Conservation (phyloP, 768 basidiomycete genomes). For the Rossbeevera mucosa region DNA sequence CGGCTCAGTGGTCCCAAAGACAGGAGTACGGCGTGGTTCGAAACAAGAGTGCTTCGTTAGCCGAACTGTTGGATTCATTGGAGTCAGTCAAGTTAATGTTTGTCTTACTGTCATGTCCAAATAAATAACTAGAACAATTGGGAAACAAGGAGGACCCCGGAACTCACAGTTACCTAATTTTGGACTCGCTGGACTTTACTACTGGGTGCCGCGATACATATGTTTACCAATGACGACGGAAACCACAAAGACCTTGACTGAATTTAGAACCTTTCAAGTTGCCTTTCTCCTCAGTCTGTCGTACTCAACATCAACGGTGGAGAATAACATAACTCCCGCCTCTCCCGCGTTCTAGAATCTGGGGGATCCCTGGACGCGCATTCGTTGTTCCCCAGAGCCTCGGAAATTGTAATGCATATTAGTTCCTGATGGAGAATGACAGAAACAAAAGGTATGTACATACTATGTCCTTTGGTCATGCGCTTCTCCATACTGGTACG, state of each 20-base stretch:
- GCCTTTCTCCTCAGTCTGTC: no score
- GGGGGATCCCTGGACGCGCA: slow-evolving; percentile 49
- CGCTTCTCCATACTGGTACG: not conserved
- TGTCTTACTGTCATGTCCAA: slow-evolving; percentile 15
- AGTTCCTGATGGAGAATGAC: slow-evolving; percentile 36
- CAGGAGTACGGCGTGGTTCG: not conserved
- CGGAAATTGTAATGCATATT: no score
- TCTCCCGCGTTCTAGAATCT: slow-evolving; percentile 20
- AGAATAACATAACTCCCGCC: slow-evolving; percentile 54
- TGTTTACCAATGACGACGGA: slow-evolving; percentile 29
- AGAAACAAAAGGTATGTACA: slow-evolving; percentile 22
- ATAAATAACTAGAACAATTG: slow-evolving; percentile 7
- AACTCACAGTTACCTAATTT: not conserved
- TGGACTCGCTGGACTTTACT: not conserved
- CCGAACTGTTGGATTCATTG: slow-evolving; percentile 6
- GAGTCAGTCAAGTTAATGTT: slow-evolving; percentile 4
- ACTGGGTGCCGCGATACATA: no score
- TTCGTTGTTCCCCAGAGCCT: slow-evolving; percentile 51
- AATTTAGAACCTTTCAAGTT: no score
- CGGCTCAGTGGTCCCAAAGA: no score
- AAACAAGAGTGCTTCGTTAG: slow-evolving; percentile 3
- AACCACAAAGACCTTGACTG: slow-evolving; percentile 51
- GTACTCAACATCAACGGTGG: slow-evolving; percentile 45
- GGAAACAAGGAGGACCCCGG: slow-evolving; percentile 17
- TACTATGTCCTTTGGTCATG: not conserved